Percentiles rank a stretch among this genome's conserved stretches.
Evolutionary conservation across 2,329 filamentous ascomycete genomes (phyloP).

Genomic region (Zarea fungicola): DNA sequence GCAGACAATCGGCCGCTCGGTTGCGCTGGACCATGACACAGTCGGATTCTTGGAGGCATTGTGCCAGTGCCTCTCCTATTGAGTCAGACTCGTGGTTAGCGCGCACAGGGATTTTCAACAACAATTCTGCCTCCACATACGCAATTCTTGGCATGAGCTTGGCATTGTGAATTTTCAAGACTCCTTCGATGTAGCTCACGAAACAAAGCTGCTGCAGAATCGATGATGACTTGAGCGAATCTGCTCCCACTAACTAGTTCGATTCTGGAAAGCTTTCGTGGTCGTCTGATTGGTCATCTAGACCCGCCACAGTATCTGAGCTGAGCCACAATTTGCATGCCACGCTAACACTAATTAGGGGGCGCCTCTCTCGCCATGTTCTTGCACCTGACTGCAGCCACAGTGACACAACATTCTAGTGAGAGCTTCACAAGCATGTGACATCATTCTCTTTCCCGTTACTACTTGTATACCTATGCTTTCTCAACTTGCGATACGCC

Average conservation of each 20-base stretch:
- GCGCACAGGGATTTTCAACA: too few relatives aligned
- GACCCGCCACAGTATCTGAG: background rate
- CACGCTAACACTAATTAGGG: background rate
- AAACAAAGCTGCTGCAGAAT: background rate
- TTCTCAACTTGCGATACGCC: background rate
- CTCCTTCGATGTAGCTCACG: conserved; percentile 6
- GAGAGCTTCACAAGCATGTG: conserved; percentile 16
- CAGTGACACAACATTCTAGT: too few relatives aligned
- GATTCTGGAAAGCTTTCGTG: background rate
- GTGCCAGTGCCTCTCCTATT: conserved; percentile 80
- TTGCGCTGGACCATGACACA: conserved; percentile 93
- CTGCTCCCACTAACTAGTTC: background rate
- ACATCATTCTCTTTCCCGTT: conserved; percentile 15
- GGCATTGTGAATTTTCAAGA: conserved; percentile 59
- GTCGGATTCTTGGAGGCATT: conserved; percentile 93
- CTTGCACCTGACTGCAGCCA: background rate
- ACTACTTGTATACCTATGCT: background rate
- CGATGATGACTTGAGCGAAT: background rate
- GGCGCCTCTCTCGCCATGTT: background rate
- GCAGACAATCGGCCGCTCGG: conserved; percentile 80
- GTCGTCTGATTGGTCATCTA: background rate
- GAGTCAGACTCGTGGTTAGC: background rate
- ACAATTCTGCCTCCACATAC: too few relatives aligned
- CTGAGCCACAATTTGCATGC: background rate
- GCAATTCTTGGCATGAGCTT: conserved; percentile 92